Evolutionary conservation across 306 rosid species (phyloP), one percentile per base, ranked within the genome.

Genomic region (Fragaria iinumae): DNA sequence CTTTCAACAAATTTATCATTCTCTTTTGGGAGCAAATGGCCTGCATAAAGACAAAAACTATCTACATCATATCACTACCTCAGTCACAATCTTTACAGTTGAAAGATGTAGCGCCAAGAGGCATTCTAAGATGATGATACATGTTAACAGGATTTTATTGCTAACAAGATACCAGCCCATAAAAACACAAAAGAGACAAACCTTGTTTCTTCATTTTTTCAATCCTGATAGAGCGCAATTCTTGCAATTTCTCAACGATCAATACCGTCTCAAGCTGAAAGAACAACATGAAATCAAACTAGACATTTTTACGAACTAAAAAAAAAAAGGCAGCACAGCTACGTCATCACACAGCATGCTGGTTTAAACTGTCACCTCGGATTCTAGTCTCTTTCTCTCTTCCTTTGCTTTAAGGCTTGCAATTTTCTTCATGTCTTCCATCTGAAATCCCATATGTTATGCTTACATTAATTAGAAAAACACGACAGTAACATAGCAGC

Each of bases 21-120:
- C 86, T 95, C 98, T 83, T 89, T 89, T 1, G 97, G 98, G 78
- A 95, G 86, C 88, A 91, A 95, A 84, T 92, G 96, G 72, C 98
- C 98, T 95, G 83, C 83, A 86, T 27, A 71, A 78, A 57, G 75
- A 72, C 60, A 49, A 57, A 67, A 65, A 39, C 73, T 69, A 23
- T 25, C 16, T 6, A 71, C 18, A 20, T 63, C 32, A 72, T 20
- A 11, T 18, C 48, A 52, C 52, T 36, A 41, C n/a, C 2, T 36
- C 47, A 8, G 38, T 4, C 20, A 17, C 13, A 32, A 34, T 17
- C 18, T 29, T 29, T 29, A 62, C 67, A 59, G 65, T 59, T 23
- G 6, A 1, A 27, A 27, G 9, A 71, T 34, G 18, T 9, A 16
- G 43, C 2, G 60, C 36, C 60, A 29, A 67, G 20, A 52, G 65